Conservation (phyloP, 1,139 yeast genomes). For the Nakaseomyces glabratus region DNA sequence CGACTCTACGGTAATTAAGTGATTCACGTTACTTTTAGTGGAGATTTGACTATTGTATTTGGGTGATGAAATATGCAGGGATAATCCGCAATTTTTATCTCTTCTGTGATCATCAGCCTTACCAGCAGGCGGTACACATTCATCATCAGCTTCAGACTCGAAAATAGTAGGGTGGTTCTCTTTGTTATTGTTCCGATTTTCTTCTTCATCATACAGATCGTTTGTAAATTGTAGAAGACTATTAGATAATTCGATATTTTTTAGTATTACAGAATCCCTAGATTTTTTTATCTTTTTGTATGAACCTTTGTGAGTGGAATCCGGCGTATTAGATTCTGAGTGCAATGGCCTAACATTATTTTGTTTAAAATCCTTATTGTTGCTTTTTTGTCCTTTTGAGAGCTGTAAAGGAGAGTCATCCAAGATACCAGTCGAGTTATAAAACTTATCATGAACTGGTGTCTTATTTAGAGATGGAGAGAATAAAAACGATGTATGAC, state of each 20-base stretch:
- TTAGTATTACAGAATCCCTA: slow-evolving; percentile 28
- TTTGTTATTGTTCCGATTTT: slow-evolving; percentile 7
- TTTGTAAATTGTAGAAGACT: slow-evolving; percentile 31
- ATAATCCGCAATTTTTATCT: too few species aligned
- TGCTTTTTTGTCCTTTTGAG: neutral
- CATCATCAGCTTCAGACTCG: slow-evolving; percentile 9
- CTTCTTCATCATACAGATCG: slow-evolving; percentile 29
- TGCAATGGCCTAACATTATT: slow-evolving; percentile 1
- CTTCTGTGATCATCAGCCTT: neutral
- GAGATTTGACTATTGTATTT: too few species aligned
- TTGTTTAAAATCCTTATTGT: neutral
- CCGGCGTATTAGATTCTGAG: slow-evolving; percentile 1
- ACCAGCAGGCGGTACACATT: slow-evolving; percentile 2
- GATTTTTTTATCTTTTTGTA: slow-evolving; percentile 24
- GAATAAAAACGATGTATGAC: slow-evolving; percentile 7
- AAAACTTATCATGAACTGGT: slow-evolving; percentile 7
- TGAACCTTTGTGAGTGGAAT: slow-evolving; percentile 10
- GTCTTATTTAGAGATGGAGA: slow-evolving; percentile 11
- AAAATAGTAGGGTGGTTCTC: slow-evolving; percentile 2
- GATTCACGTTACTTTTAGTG: too few species aligned
- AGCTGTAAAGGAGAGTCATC: slow-evolving; percentile 1
- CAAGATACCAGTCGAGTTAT: slow-evolving; percentile 5
- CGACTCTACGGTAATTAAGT: too few species aligned
- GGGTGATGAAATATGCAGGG: too few species aligned
- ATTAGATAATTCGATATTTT: slow-evolving; percentile 27